phyloP scores from a whole-genome alignment of 2,329 filamentous ascomycete genomes.

The Alternaria incomplexa region DNA sequence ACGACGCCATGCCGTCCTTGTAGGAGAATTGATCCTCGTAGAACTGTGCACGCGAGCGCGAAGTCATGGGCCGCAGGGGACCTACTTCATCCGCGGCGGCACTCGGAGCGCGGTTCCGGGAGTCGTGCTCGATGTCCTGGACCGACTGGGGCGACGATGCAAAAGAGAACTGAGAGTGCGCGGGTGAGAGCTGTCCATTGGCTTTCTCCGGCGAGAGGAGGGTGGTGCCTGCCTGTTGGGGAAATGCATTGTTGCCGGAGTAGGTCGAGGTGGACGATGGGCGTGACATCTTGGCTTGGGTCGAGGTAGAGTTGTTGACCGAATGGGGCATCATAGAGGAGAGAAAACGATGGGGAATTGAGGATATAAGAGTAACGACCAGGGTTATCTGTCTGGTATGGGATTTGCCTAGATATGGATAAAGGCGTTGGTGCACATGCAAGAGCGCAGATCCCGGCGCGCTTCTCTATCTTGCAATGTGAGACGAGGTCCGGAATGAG shows the following conservation, averaged over 20 bases:
- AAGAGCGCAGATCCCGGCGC: conserved; percentile 18
- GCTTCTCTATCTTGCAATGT: conserved; percentile 18
- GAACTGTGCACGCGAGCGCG: conserved; percentile 42
- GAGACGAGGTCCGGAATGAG: conserved; percentile 12
- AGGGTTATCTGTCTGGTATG: conserved; percentile 29
- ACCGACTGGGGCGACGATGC: conserved; percentile 42
- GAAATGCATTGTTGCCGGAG: conserved; percentile 41
- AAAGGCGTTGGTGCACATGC: conserved; percentile 29
- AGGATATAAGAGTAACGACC: conserved; percentile 16
- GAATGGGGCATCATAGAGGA: conserved; percentile 44
- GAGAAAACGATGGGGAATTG: conserved; percentile 9
- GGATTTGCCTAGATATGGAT: conserved; percentile 37
- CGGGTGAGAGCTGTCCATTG: conserved; percentile 41
- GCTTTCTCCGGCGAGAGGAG: conserved; percentile 35
- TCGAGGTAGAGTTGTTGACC: conserved; percentile 38
- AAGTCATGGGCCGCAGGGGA: conserved; percentile 18
- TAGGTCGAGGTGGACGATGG: conserved; percentile 44
- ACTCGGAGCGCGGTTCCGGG: conserved; percentile 22
- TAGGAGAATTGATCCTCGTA: conserved; percentile 49
- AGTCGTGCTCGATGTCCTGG: conserved; percentile 23
- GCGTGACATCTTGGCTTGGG: conserved; percentile 44
- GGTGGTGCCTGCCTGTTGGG: conserved; percentile 42
- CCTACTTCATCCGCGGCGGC: conserved; percentile 27
- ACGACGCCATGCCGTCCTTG: conserved; percentile 41
- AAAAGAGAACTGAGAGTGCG: conserved; percentile 48